Base-by-base conservation (phyloP, 2,329 filamentous ascomycete genomes). In the Aspergillus proliferans region DNA sequence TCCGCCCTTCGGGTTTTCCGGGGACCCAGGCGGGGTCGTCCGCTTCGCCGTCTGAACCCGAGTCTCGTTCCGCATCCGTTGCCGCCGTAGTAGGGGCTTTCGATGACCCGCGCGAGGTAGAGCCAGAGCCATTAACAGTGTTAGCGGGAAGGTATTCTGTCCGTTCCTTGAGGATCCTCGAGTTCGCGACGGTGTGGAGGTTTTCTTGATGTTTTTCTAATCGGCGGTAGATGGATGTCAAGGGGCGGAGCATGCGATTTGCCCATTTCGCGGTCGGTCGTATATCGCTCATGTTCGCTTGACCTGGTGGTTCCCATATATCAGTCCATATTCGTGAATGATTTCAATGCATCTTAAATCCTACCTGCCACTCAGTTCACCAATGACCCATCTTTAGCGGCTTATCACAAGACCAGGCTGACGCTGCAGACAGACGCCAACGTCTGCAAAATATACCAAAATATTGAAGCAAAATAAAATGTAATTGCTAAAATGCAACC, bases 261-360 rank as follows among this genome's bases (percentile, higher is more conserved):
- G 68, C 70, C 70, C 70, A 72, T 66, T 62, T 68, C 45, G 70
- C 66, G 6, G 68, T 72, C 39, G 66, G 58, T 50, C 64, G 64
- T 43, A 69, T 52, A 49, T 71, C 65, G 43, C 68, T 65, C 67
- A 70, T 70, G 22, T 48, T 50, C 47, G 7, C 4, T n/a, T 18
- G 26, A 28, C 26, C 26, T 28, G 9, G 9, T 3, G 9, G 9
- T 9, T 26, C 33, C 12, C 4, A 44, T 28, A 15, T 38, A 12
- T 38, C 14, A 38, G n/a, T 8, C 14, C 34, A 9, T n/a, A 6
- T 38, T 38, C 6, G 15, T 3, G 6, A 38, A n/a, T 18, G 1
- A 1, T 9, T 4, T 18, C 15, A 6, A 18, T 21, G 1, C 38
- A 40, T 19, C 2, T n/a, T 19, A 4, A 8, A 6, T 15, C 8